Evolutionary conservation across 192 early-diverging fungal species (phyloP), one percentile per base, ranked within the genome.

Genomic region (Pilobolus umbonatus): DNA sequence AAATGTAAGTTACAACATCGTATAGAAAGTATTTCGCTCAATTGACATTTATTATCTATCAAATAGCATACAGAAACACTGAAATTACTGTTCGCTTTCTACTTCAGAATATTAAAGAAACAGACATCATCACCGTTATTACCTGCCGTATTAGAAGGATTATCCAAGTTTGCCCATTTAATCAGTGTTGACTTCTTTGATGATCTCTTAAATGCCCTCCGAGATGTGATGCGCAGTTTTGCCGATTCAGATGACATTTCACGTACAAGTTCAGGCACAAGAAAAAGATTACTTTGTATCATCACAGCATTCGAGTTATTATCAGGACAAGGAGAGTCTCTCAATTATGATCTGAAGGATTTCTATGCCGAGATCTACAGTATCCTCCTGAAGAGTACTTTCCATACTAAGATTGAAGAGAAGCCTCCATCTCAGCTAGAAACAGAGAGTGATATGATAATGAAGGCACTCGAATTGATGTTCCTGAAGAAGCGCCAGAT

Each of bases 131-230:
- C 90, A 36, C 80, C 80, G 14, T 68, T 91, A 10, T 55, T 94
- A 8, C 85, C 89, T 6, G 70, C 82, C 5, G 89, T 88, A 21
- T 73, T 94, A 2, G 91, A 93, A 71, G 90, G 91, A 31, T 77
- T 91, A 36, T 80, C 86, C 24, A 36, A 83, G 59, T 98, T 94
- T 76, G 90, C 95, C 11, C 96, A 97, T 71, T 71, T 98, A 34
- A 98, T 98, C 71, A 94, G 88, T 61, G 85, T 98, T 22, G 95
- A 98, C 57, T 96, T 95, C 57, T 98, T 96, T 70, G 77, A 85
- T 5, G 95, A 97, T 70, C 71, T 98, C 62, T 69, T 98, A 42
- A 76, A 85, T 22, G 77, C 89, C 19, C 77, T 98, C 24, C 90
- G 91, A 64, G 83, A 80, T 40, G 91, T 97, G 19, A 87, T 90